Conservation (phyloP, 192 early-diverging fungal species). For the Kappamyces sp. region DNA sequence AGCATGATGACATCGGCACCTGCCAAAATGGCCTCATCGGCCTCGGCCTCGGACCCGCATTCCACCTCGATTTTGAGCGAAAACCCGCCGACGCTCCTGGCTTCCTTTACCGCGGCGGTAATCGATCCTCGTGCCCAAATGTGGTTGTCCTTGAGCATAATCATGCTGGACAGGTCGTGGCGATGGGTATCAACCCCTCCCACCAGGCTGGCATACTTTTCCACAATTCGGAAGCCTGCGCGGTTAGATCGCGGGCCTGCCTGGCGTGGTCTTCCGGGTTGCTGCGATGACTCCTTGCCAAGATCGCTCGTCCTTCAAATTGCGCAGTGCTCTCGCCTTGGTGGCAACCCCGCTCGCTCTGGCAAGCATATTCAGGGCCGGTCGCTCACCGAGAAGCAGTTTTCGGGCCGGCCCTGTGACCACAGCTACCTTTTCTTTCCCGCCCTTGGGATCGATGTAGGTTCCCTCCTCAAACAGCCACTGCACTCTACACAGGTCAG, state of each 20-base stretch:
- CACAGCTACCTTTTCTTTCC: constrained; percentile 57
- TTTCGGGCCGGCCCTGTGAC: constrained; percentile 79
- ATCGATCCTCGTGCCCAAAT: constrained; percentile 90
- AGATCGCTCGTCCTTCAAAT: constrained; percentile 60
- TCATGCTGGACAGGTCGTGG: constrained; percentile 93
- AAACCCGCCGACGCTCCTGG: constrained; percentile 80
- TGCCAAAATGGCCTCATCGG: constrained; percentile 89
- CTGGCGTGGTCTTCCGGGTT: constrained; percentile 96
- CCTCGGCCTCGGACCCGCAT: constrained; percentile 86
- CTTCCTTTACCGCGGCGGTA: constrained; percentile 77
- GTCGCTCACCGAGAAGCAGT: constrained; percentile 87
- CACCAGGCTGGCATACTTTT: constrained; percentile 96
- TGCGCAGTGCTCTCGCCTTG: constrained; percentile 49
- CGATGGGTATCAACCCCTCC: constrained; percentile 97
- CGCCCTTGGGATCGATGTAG: constrained; percentile 63
- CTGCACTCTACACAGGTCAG: constrained; percentile 54
- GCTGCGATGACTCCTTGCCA: constrained; percentile 89
- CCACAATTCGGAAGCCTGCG: constrained; percentile 85
- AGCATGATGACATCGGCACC: constrained; percentile 98
- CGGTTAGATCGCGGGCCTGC: constrained; percentile 27
- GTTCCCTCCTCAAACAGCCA: constrained; percentile 82
- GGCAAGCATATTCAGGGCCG: constrained; percentile 90
- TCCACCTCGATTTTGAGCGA: constrained; percentile 96
- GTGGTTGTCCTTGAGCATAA: constrained; percentile 99
- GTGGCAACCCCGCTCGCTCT: constrained; percentile 92